Base-by-base conservation (phyloP, 768 basidiomycete species). In the Coprinopsis strossmayeri region DNA sequence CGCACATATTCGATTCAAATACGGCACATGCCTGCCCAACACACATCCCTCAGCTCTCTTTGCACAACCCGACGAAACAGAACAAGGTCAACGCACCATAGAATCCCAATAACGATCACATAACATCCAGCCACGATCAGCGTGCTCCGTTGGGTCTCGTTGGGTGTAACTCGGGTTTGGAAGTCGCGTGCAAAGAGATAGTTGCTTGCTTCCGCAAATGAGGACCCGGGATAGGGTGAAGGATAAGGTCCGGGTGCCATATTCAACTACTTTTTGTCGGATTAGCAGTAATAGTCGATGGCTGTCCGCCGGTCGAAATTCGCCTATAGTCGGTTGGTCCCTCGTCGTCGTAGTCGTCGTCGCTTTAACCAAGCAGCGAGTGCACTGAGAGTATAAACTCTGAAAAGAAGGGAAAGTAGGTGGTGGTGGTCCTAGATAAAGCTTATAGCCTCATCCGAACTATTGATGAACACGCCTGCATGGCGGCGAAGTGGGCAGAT, bases 101-200 rank as follows among this genome's bases (percentile, higher is more conserved):
- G 65, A 46, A 92, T 81, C n/a, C 71, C 84, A 61, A 91, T 92
- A 2, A 66, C 74, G 20, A 91, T 23, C 48, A 91, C 69, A 64
- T 91, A 92, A 25, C 72, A 72, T 9, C 79, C 87, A 5, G 88
- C 90, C 25, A 90, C 83, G 47, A 92, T 90, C 40, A 92, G 67
- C 1, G 90, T 92, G 12, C 70, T 80, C 54, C 72, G 69, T 61
- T 91, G 89, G 5, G 89, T 91, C 9, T 66, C 69, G 53, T 79
- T 87, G 1, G 88, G 88, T 20, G 78, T 78, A 28, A 91, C 51
- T 46, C 57, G 61, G 2, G 65, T 62, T 53, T 70, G 53, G 56
- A 73, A 66, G 57, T 75, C 69, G 47, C 75, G 63, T 17, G 65
- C 46, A 50, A 60, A 65, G 47, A 71, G 50, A 18, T 61, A 47